These are phyloP conservation scores for Naumovozyma castellii DNA, from an alignment of 805 yeast genomes.

Conservation along the genomic window DNA sequence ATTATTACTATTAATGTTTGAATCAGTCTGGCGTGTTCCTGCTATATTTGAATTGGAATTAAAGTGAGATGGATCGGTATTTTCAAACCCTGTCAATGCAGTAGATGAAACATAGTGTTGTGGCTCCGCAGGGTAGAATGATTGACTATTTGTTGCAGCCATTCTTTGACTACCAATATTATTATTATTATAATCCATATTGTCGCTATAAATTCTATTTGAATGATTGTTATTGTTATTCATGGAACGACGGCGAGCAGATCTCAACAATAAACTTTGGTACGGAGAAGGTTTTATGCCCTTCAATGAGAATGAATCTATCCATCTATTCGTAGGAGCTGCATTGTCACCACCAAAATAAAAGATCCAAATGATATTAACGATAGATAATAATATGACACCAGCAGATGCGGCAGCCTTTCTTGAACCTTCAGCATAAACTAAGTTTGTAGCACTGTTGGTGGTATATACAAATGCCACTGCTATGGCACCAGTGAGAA, in stretches of 20 bases:
- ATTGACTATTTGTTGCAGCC: not conserved
- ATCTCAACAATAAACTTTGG: conserved; percentile 19
- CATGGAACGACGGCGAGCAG: conserved; percentile 16
- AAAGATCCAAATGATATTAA: conserved; percentile 76
- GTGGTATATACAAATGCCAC: conserved; percentile 78
- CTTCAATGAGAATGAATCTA: conserved; percentile 70
- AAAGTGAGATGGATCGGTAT: conserved; percentile 27
- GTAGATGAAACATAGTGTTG: conserved; percentile 39
- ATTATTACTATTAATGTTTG: conserved; percentile 4
- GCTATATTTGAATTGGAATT: conserved; percentile 1
- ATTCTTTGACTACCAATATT: not conserved
- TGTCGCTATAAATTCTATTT: not conserved
- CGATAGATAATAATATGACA: conserved; percentile 68
- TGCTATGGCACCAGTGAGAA: conserved; percentile 35
- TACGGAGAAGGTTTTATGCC: conserved; percentile 34
- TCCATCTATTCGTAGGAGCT: conserved; percentile 74
- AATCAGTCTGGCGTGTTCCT: not conserved
- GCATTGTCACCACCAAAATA: conserved; percentile 87
- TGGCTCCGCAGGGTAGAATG: conserved; percentile 9
- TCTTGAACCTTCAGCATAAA: conserved; percentile 57
- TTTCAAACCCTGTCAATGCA: conserved; percentile 54
- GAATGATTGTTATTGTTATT: conserved; percentile 3
- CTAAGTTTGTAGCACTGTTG: conserved; percentile 70
- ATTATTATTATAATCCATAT: not conserved
- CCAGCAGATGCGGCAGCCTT: conserved; percentile 90